phyloP scores from a whole-genome alignment of 441 rosid species.

The Jatropha podagrica region DNA sequence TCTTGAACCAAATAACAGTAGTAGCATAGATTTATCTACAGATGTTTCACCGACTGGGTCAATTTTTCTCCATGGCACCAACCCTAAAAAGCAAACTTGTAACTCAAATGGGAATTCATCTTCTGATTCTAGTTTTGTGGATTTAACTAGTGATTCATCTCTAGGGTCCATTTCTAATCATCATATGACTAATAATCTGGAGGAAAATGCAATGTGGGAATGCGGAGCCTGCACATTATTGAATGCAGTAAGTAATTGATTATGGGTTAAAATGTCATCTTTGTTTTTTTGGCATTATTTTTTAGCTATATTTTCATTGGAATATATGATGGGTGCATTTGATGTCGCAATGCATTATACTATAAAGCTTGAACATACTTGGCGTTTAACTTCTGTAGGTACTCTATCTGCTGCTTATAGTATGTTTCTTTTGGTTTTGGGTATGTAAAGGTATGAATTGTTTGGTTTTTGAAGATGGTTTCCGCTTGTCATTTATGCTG shows the following conservation, averaged over 20 bases:
- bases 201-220: constrained; percentile 55
- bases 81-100: constrained; percentile 33
- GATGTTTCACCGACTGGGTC: constrained; percentile 29
- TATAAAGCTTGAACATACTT: neutral
- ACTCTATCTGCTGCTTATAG: neutral
- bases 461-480: neutral
- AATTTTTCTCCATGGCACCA: constrained; percentile 18
- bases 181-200: constrained; percentile 24
- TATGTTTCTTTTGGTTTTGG: neutral
- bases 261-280: neutral
- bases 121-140: constrained; percentile 25
- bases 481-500: neutral
- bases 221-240: constrained; percentile 74
- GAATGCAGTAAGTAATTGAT: constrained; percentile 60
- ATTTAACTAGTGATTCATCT: constrained; percentile 28
- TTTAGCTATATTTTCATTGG: neutral
- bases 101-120: constrained; percentile 13
- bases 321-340: neutral
- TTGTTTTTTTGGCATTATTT: neutral
- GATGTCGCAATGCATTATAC: neutral
- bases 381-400: neutral
- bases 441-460: neutral
- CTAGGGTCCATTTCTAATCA: constrained; percentile 23
- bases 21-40: constrained; percentile 44
- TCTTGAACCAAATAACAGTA: constrained; percentile 27